A percentile compares a stretch with the other conserved stretches of the same genome.
These are phyloP conservation scores for Torulaspora globosa DNA, from an alignment of 1,139 yeast species.

Conservation along the genomic window DNA sequence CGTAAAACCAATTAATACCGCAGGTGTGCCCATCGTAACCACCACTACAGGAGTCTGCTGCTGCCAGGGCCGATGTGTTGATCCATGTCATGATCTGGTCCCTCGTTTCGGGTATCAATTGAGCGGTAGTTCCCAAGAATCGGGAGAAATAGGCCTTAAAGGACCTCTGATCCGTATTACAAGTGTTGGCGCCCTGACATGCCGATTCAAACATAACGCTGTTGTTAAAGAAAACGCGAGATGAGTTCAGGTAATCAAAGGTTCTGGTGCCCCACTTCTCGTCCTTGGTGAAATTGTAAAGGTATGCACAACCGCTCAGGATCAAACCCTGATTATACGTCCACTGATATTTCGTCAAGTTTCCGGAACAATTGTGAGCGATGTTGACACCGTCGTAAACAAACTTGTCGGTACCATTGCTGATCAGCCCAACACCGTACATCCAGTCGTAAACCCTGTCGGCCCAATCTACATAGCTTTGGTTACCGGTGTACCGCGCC, in stretches of 20 bases:
- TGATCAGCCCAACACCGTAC: conserved; percentile 53
- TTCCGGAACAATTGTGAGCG: conserved; percentile 54
- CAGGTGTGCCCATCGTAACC: conserved; percentile 88
- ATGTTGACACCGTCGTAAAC: conserved; percentile 78
- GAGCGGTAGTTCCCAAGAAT: conserved; percentile 70
- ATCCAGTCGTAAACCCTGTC: conserved; percentile 83
- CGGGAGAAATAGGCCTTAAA: conserved; percentile 81
- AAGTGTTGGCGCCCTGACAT: conserved; percentile 59
- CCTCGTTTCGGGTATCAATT: conserved; percentile 60
- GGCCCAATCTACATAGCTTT: conserved; percentile 73
- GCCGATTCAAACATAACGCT: conserved; percentile 74
- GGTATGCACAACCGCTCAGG: conserved; percentile 75
- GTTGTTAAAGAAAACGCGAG: conserved; percentile 55
- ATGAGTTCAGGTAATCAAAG: conserved; percentile 47
- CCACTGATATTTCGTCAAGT: conserved; percentile 65
- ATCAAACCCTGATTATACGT: conserved; percentile 82
- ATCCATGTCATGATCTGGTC: conserved; percentile 51
- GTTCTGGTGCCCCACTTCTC: conserved; percentile 65
- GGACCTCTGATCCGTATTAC: conserved; percentile 87
- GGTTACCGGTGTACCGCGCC: conserved; percentile 74
- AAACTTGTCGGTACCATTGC: conserved; percentile 45
- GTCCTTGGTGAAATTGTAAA: conserved; percentile 70
- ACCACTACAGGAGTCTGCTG: conserved; percentile 79
- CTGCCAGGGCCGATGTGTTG: conserved; percentile 65
- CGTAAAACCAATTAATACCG: conserved; percentile 71